Evolutionary conservation across 2,329 filamentous ascomycete species (phyloP).

Genomic region (Dactylellina parvicollis): DNA sequence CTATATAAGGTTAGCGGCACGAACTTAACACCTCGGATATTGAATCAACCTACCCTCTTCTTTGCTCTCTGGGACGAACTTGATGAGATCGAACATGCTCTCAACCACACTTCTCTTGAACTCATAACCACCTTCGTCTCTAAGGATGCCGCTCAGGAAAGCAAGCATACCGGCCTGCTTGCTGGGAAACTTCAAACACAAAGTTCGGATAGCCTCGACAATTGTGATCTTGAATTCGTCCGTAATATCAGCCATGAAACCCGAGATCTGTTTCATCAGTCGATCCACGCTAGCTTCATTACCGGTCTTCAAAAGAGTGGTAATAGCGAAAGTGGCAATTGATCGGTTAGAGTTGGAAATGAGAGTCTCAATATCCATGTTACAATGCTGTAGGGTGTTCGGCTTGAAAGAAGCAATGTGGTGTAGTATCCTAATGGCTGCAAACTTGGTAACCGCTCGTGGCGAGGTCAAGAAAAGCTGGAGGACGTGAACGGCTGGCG

Average conservation of each 20-base stretch:
- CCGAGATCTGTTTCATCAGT: slow-evolving; percentile 97
- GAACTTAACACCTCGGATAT: not conserved
- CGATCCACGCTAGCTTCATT: slow-evolving; percentile 97
- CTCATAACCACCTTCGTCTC: slow-evolving; percentile 96
- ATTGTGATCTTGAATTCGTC: slow-evolving; percentile 99
- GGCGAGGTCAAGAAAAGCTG: slow-evolving; percentile 97
- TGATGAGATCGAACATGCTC: slow-evolving; percentile 99
- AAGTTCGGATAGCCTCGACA: slow-evolving; percentile 93
- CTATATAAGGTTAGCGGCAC: slow-evolving; percentile 62
- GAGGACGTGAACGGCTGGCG: slow-evolving; percentile 91
- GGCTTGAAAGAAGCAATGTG: slow-evolving; percentile 97
- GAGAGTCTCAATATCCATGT: slow-evolving; percentile 94
- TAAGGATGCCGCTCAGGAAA: slow-evolving; percentile 94
- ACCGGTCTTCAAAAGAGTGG: slow-evolving; percentile 95
- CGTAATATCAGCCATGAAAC: slow-evolving; percentile 98
- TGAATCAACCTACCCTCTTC: slow-evolving; percentile 67
- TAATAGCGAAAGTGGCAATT: slow-evolving; percentile 98
- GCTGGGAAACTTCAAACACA: slow-evolving; percentile 96
- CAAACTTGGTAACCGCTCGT: slow-evolving; percentile 95
- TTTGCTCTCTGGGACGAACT: slow-evolving; percentile 90
- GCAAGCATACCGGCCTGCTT: slow-evolving; percentile 98
- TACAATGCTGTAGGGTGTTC: slow-evolving; percentile 88
- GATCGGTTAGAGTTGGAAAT: slow-evolving; percentile 97
- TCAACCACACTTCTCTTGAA: slow-evolving; percentile 98
- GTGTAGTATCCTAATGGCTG: slow-evolving; percentile 93